phyloP scores from a whole-genome alignment of 2,329 filamentous ascomycete species.

The Xylaria sp. region DNA sequence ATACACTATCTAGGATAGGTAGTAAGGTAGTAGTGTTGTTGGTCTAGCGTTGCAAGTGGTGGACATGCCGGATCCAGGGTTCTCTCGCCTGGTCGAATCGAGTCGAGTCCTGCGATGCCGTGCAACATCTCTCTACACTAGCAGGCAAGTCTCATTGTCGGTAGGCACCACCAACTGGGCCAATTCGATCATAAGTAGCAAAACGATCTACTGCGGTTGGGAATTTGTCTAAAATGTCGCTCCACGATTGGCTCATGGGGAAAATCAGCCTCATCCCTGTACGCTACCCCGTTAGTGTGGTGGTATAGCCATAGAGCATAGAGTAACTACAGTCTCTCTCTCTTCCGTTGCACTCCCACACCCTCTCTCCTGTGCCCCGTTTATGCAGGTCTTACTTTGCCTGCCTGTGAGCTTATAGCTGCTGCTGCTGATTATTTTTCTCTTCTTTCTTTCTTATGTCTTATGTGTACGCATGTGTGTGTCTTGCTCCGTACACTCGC shows the following conservation, averaged over 20 bases:
- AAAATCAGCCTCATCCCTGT: slow-evolving; percentile 40
- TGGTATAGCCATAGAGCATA: no score
- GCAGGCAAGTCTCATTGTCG: background rate
- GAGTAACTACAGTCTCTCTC: no score
- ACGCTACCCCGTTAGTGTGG: slow-evolving; percentile 7
- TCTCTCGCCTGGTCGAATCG: slow-evolving; percentile 18
- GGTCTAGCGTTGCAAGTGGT: background rate
- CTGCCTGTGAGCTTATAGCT: slow-evolving; percentile 26
- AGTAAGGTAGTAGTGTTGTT: background rate
- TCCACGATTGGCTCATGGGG: slow-evolving; percentile 22
- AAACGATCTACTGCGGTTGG: slow-evolving; percentile 20
- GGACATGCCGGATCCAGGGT: slow-evolving; percentile 29
- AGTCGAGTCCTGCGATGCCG: background rate
- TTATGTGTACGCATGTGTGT: no score
- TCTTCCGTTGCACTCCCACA: slow-evolving; percentile 18
- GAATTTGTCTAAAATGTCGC: slow-evolving; percentile 11
- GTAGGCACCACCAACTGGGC: background rate
- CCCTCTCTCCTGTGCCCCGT: slow-evolving; percentile 24
- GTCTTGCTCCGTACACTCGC: background rate
- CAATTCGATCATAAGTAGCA: slow-evolving; percentile 1
- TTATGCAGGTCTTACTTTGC: slow-evolving; percentile 38
- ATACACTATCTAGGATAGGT: background rate
- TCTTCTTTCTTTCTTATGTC: slow-evolving; percentile 14
- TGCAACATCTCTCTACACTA: slow-evolving; percentile 15
- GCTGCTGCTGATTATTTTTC: slow-evolving; percentile 13